Conservation (phyloP, 2,329 filamentous ascomycete genomes). For the Septoria petroselini region DNA sequence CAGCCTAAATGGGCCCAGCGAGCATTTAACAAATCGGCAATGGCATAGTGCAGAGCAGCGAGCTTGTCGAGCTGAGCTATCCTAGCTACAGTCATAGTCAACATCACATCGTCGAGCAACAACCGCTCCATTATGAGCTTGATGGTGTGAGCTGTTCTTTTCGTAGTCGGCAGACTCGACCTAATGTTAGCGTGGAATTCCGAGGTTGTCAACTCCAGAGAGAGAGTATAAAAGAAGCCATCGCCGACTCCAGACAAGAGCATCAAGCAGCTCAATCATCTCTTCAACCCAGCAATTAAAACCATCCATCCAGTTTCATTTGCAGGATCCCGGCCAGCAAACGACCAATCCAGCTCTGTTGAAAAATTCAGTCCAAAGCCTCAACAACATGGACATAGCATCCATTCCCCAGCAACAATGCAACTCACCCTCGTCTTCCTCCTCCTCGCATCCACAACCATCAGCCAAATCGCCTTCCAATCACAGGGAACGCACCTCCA, state of each 20-base stretch:
- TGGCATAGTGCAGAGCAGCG: constrained; percentile 3
- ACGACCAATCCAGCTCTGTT: background rate
- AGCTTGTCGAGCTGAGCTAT: constrained; percentile 4
- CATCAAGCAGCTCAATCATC: constrained; percentile 7
- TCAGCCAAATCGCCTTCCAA: constrained; percentile 1
- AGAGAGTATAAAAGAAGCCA: background rate
- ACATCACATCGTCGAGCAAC: background rate
- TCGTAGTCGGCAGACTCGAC: background rate
- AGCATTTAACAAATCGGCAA: background rate
- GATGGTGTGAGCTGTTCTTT: background rate
- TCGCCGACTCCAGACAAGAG: background rate
- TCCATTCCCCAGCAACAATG: background rate
- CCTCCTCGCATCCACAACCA: background rate
- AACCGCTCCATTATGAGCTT: background rate
- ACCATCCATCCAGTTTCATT: constrained; percentile 1
- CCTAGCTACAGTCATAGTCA: background rate
- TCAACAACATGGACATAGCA: too few species aligned
- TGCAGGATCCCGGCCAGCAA: background rate
- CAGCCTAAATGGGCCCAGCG: background rate
- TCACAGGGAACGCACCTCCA: background rate
- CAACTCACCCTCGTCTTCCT: constrained; percentile 1
- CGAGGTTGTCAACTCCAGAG: background rate
- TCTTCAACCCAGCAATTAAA: constrained; percentile 4
- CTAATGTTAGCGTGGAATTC: constrained; percentile 1
- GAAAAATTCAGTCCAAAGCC: too few species aligned